phyloP scores from a whole-genome alignment of 2,329 filamentous ascomycete genomes.

The Paecilomyces sp. region DNA sequence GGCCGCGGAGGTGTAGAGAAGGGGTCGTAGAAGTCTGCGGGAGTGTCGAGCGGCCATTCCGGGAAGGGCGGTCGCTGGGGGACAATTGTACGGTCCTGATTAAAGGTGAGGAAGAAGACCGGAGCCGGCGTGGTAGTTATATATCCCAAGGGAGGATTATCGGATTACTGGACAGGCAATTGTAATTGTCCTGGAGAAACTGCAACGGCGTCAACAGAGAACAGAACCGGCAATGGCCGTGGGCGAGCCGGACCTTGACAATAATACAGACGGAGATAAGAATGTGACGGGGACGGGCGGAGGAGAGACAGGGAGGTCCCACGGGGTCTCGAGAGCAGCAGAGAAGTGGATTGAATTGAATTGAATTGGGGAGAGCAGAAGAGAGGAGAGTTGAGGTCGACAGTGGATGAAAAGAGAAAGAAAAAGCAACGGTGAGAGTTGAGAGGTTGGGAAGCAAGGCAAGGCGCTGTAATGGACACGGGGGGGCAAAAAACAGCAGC shows the following conservation, averaged over 20 bases:
- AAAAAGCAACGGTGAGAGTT: neutral
- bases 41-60: constrained; percentile 34
- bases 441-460: neutral
- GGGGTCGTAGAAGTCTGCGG: constrained; percentile 47
- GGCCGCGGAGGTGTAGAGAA: constrained; percentile 54
- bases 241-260: neutral
- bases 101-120: neutral
- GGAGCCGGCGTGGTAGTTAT: neutral
- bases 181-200: neutral
- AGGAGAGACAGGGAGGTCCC: neutral
- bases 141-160: neutral
- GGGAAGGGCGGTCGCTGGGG: constrained; percentile 1
- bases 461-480: neutral
- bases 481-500: neutral
- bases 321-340: too few relatives aligned
- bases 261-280: neutral
- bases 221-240: neutral
- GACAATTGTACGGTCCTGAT: neutral
- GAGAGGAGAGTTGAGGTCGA: neutral
- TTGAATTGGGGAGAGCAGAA: neutral
- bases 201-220: neutral
- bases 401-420: neutral
- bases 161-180: neutral
- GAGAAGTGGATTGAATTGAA: too few relatives aligned
- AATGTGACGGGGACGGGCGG: neutral